Percentiles rank a stretch among this genome's conserved stretches.
phyloP scores from a whole-genome alignment of 371 early-diverging fungal species.

The Mortierella polycephala region DNA sequence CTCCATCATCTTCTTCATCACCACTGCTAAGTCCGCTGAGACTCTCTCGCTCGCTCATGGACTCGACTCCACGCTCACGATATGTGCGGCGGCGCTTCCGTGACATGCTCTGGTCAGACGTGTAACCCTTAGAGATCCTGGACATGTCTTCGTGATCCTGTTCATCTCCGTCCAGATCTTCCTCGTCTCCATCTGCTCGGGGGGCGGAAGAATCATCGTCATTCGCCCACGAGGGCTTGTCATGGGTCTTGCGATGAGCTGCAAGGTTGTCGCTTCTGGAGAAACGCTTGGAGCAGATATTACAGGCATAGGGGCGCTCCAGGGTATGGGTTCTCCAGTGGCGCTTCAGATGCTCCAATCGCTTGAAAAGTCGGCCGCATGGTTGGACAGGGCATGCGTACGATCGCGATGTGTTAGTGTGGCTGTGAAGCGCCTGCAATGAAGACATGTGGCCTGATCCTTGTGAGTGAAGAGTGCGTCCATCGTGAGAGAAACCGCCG shows the following conservation, averaged over 20 bases:
- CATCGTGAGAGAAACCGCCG: conserved; percentile 16
- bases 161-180: conserved; percentile 42
- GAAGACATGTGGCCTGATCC: conserved; percentile 44
- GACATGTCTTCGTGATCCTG: conserved; percentile 23
- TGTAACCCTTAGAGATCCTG: conserved; percentile 36
- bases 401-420: conserved; percentile 35
- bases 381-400: conserved; percentile 60
- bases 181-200: conserved; percentile 30
- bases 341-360: conserved; percentile 85
- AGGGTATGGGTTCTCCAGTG: conserved; percentile 82
- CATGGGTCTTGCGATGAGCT: conserved; percentile 86
- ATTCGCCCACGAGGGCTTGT: conserved; percentile 49
- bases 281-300: conserved; percentile 82
- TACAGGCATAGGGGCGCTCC: conserved; percentile 80
- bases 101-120: conserved; percentile 34
- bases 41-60: conserved; percentile 54
- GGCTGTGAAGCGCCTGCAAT: conserved; percentile 17
- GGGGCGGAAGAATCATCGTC: conserved; percentile 41
- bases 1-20: conserved; percentile 40
- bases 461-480: conserved; percentile 23
- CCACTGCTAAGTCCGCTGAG: conserved; percentile 47
- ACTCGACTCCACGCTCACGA: conserved; percentile 37
- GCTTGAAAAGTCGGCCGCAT: conserved; percentile 70
- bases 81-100: conserved; percentile 43
- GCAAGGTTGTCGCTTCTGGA: conserved; percentile 86